Evolutionary conservation across 139 green algal species (phyloP).

Genomic region (Mychonastes homosphaera): DNA sequence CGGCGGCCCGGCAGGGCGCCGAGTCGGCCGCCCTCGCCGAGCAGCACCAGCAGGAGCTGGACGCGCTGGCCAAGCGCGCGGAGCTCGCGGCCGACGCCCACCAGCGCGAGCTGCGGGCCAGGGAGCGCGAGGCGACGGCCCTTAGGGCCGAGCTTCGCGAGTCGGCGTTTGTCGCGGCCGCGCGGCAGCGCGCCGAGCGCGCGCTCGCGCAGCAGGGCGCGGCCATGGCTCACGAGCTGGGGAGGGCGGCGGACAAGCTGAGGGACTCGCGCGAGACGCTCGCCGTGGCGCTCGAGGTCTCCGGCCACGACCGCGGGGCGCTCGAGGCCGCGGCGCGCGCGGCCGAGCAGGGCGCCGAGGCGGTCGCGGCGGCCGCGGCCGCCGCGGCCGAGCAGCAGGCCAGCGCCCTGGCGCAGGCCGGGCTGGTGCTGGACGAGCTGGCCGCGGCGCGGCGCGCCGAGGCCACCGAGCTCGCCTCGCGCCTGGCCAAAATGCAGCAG

Average conservation of each 20-base stretch:
- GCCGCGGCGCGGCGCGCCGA: neutral
- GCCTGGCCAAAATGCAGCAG: neutral
- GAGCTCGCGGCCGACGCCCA: neutral
- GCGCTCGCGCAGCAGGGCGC: constrained; percentile 38
- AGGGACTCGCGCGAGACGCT: constrained; percentile 23
- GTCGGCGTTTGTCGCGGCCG: constrained; percentile 37
- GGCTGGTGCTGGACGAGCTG: neutral
- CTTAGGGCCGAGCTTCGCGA: constrained; percentile 25
- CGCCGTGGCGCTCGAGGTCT: constrained; percentile 8
- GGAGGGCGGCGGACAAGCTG: constrained; percentile 17
- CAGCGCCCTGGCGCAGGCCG: constrained; percentile 12
- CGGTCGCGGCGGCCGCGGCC: neutral
- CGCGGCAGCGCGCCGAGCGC: constrained; percentile 44
- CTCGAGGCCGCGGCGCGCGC: constrained; percentile 12
- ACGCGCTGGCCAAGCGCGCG: constrained; percentile 5
- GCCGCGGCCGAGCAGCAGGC: neutral
- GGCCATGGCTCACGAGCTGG: constrained; percentile 32
- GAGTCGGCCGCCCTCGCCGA: constrained; percentile 25
- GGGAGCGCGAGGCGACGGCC: constrained; percentile 16
- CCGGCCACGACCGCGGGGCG: neutral
- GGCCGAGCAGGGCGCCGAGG: neutral
- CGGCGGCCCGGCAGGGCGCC: constrained; percentile 22
- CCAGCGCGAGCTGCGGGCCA: constrained; percentile 16
- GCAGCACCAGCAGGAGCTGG: constrained; percentile 21
- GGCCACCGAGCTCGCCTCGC: neutral